Conservation (phyloP, 768 basidiomycete genomes). For the Obba rivulosa region DNA sequence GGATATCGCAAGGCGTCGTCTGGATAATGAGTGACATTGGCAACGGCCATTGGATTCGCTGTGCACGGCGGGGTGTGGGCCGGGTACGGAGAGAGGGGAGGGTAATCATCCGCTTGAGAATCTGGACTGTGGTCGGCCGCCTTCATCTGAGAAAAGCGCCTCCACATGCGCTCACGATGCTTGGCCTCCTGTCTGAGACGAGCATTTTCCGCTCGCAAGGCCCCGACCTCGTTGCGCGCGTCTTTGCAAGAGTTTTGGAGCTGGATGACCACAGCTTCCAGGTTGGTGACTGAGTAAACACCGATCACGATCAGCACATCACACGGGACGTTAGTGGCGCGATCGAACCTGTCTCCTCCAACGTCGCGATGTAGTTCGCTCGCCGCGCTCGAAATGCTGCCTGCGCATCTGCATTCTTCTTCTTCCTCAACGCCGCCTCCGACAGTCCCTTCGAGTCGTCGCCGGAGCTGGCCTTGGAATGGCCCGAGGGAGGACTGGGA, state of each 20-base stretch:
- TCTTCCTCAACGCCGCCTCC: slow-evolving; percentile 72
- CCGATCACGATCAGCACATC: slow-evolving; percentile 8
- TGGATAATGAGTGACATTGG: slow-evolving; percentile 30
- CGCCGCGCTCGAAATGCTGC: slow-evolving; percentile 78
- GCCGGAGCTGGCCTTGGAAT: slow-evolving; percentile 32
- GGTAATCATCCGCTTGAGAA: slow-evolving; percentile 45
- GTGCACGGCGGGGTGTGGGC: slow-evolving; percentile 16
- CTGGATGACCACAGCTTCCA: slow-evolving; percentile 80
- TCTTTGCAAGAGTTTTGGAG: slow-evolving; percentile 79
- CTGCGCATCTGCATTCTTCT: slow-evolving; percentile 88
- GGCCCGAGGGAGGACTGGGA: slow-evolving; percentile 24
- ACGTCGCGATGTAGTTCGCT: slow-evolving; percentile 82
- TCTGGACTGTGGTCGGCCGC: slow-evolving; percentile 11
- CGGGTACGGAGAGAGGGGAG: slow-evolving; percentile 26
- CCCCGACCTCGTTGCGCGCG: slow-evolving; percentile 53
- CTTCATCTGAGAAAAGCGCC: slow-evolving; percentile 59
- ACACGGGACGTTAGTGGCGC: slow-evolving; percentile 4
- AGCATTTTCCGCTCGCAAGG: slow-evolving; percentile 59
- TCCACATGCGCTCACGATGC: slow-evolving; percentile 74
- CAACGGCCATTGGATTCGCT: slow-evolving; percentile 20
- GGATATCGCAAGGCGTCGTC: slow-evolving; percentile 43
- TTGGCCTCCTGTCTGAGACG: slow-evolving; percentile 59
- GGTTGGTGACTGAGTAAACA: slow-evolving; percentile 51
- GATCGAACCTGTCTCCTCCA: slow-evolving; percentile 68
- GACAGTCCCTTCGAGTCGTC: slow-evolving; percentile 42